These are phyloP conservation scores for Carex scoparia DNA, from an alignment of 176 grass and related monocot genomes.

Conservation along the genomic window DNA sequence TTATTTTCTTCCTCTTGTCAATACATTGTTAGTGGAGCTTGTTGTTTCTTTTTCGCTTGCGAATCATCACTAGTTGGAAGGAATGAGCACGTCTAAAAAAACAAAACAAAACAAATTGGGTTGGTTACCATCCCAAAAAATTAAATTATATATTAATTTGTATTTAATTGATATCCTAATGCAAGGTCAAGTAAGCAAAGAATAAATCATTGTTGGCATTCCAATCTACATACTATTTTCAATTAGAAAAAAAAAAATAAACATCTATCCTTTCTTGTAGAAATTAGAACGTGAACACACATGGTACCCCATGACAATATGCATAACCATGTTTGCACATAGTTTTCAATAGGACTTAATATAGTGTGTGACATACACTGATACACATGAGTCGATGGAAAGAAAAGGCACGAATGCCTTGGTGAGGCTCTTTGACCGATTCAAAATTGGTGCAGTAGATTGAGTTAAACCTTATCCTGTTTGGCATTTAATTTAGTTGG, in stretches of 20 bases:
- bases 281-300: not conserved
- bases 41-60: not conserved
- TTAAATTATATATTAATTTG: not conserved
- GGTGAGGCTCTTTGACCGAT: not conserved
- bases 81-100: not conserved
- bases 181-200: not conserved
- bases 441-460: conserved; percentile 13
- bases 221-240: not conserved
- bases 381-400: not conserved
- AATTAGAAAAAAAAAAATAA: not conserved
- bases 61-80: not conserved
- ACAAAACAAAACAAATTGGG: not conserved
- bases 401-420: not conserved
- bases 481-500: conserved; percentile 15
- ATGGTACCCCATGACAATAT: conserved; percentile 1
- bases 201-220: not conserved
- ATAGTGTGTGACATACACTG: not conserved
- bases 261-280: not conserved
- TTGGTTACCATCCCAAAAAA: not conserved
- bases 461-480: not conserved
- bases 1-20: not conserved
- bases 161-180: not conserved
- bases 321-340: not conserved
- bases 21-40: not conserved
- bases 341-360: not conserved